Evolutionary conservation across 257 asterid genomes (phyloP).

Genomic region (Solanum paucissectum): DNA sequence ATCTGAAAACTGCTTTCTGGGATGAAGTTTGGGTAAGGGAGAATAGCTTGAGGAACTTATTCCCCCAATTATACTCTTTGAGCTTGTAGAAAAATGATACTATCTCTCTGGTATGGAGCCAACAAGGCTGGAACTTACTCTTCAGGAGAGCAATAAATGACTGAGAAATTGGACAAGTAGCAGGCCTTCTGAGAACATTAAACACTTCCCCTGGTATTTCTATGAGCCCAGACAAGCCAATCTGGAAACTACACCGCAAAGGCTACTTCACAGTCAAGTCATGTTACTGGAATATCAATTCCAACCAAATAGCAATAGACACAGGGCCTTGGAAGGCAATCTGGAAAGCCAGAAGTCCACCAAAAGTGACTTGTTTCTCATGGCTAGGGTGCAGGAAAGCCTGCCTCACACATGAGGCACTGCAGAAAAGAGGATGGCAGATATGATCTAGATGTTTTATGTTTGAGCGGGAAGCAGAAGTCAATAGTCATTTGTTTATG

Average conservation of each 20-base stretch:
- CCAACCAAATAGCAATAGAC: background rate
- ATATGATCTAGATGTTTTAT: background rate
- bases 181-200: background rate
- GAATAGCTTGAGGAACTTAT: background rate
- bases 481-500: background rate
- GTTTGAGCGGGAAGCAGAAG: background rate
- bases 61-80: background rate
- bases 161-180: background rate
- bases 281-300: background rate
- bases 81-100: background rate
- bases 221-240: background rate
- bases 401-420: background rate
- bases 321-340: background rate
- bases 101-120: background rate
- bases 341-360: background rate
- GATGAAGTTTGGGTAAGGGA: background rate
- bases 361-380: background rate
- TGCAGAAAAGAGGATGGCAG: background rate
- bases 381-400: background rate
- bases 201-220: background rate
- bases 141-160: background rate
- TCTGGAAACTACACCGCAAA: background rate
- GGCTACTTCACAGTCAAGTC: background rate
- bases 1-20: background rate
- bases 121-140: background rate